Percentiles rank a stretch among this genome's conserved stretches.
These are phyloP conservation scores for Panaeolus papilionaceus DNA, from an alignment of 768 basidiomycete species.

Conservation along the genomic window DNA sequence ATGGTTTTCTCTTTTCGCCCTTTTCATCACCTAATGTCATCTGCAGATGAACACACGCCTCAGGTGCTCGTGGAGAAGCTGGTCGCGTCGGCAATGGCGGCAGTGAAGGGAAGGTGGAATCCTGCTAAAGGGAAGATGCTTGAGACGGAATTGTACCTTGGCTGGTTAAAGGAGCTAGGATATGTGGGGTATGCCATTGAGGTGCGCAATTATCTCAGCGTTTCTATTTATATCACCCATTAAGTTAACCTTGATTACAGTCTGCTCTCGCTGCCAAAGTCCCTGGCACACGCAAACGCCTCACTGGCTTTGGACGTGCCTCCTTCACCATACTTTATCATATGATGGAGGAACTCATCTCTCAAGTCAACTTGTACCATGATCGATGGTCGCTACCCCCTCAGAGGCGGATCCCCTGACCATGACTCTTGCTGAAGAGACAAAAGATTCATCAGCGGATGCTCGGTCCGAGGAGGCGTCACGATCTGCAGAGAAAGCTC, in stretches of 20 bases:
- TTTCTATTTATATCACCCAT: slow-evolving; percentile 14
- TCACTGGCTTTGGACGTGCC: slow-evolving; percentile 44
- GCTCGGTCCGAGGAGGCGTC: slow-evolving; percentile 45
- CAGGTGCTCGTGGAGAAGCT: slow-evolving; percentile 36
- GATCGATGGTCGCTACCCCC: slow-evolving; percentile 45
- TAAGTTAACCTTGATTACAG: slow-evolving; percentile 28
- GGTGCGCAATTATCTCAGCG: slow-evolving; percentile 31
- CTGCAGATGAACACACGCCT: slow-evolving; percentile 24
- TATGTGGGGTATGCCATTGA: slow-evolving; percentile 44
- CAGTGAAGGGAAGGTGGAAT: slow-evolving; percentile 37
- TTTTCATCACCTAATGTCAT: neutral
- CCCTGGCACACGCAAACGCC: slow-evolving; percentile 40
- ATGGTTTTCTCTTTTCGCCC: slow-evolving; percentile 13
- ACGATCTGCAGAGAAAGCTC: slow-evolving; percentile 38
- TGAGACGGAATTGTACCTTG: slow-evolving; percentile 49
- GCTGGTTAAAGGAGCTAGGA: slow-evolving; percentile 47
- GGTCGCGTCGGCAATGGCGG: slow-evolving; percentile 37
- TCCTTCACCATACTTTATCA: slow-evolving; percentile 48
- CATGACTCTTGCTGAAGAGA: slow-evolving; percentile 52
- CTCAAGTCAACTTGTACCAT: slow-evolving; percentile 51
- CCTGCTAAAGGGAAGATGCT: slow-evolving; percentile 37
- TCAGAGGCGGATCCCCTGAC: slow-evolving; percentile 42
- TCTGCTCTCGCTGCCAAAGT: slow-evolving; percentile 44
- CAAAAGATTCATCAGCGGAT: slow-evolving; percentile 47
- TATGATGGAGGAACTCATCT: slow-evolving; percentile 50